Percentiles rank a stretch among this genome's conserved stretches.
Conservation (phyloP, 176 grass and related monocot genomes). For the Dactylis glomerata region DNA sequence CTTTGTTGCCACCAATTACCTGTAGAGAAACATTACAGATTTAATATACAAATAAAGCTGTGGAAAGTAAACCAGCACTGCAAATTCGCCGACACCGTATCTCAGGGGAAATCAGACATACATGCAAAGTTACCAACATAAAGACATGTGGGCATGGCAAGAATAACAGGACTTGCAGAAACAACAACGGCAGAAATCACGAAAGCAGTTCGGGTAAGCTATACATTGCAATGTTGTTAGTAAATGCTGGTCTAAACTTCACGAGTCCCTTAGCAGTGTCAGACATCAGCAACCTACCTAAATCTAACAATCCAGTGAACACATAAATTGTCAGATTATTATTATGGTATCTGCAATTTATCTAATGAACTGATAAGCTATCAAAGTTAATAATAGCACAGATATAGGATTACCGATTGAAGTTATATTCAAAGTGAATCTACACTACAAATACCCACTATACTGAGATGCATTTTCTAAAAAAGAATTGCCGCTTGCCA, state of each 20-base stretch:
- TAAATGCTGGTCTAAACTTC: constrained; percentile 2
- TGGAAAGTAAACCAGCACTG: background rate
- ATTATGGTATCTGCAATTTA: background rate
- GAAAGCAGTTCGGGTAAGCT: background rate
- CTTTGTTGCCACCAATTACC: constrained; percentile 89
- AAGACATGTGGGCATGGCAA: constrained; percentile 3
- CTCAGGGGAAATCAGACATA: background rate
- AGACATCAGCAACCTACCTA: constrained; percentile 13
- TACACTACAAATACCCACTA: background rate
- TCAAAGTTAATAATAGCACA: constrained; percentile 17
- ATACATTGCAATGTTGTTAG: background rate
- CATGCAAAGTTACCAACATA: constrained; percentile 6
- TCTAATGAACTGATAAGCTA: background rate
- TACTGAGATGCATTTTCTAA: constrained; percentile 7
- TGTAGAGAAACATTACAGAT: constrained; percentile 32
- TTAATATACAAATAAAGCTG: constrained; percentile 8
- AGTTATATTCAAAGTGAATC: background rate
- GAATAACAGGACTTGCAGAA: background rate
- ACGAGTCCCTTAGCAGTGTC: background rate
- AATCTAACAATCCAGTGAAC: constrained; percentile 6
- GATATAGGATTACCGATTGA: background rate
- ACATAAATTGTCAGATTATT: background rate
- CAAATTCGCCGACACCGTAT: background rate
- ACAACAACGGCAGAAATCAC: background rate
- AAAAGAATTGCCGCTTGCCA: background rate